These are phyloP conservation scores for Musa balbisiana DNA, from an alignment of 202 grass and related monocot genomes.

Conservation along the genomic window DNA sequence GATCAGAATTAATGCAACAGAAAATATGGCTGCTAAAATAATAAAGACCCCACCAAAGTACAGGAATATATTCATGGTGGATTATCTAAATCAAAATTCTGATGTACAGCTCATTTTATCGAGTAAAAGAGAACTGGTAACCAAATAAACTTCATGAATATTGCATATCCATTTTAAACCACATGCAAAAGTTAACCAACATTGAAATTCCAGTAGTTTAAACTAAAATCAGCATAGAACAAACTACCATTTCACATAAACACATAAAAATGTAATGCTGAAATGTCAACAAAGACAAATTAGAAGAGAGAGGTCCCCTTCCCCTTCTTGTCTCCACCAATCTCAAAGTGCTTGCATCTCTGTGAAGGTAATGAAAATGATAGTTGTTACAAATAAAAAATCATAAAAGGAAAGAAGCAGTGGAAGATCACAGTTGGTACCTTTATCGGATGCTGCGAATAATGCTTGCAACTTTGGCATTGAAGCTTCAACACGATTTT, in stretches of 20 bases:
- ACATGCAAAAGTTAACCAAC: too few species aligned
- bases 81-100: too few species aligned
- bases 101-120: too few species aligned
- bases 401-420: neutral
- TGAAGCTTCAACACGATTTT: constrained; percentile 27
- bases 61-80: too few species aligned
- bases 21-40: too few species aligned
- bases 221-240: neutral
- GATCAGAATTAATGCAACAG: too few species aligned
- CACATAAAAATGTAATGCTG: neutral
- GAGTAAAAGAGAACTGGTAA: too few species aligned
- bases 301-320: constrained; percentile 28
- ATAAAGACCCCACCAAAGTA: too few species aligned
- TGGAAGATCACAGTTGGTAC: neutral
- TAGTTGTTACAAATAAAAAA: neutral
- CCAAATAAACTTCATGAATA: too few species aligned
- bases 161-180: too few species aligned
- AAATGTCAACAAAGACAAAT: neutral
- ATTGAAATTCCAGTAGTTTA: too few species aligned
- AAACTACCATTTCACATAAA: neutral
- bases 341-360: constrained; percentile 31
- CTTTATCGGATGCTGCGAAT: constrained; percentile 25
- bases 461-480: constrained; percentile 28
- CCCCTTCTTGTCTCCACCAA: constrained; percentile 27
- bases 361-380: neutral